Evolutionary conservation across 2,329 filamentous ascomycete species (phyloP).

Genomic region (Sordariomycetes sp.): DNA sequence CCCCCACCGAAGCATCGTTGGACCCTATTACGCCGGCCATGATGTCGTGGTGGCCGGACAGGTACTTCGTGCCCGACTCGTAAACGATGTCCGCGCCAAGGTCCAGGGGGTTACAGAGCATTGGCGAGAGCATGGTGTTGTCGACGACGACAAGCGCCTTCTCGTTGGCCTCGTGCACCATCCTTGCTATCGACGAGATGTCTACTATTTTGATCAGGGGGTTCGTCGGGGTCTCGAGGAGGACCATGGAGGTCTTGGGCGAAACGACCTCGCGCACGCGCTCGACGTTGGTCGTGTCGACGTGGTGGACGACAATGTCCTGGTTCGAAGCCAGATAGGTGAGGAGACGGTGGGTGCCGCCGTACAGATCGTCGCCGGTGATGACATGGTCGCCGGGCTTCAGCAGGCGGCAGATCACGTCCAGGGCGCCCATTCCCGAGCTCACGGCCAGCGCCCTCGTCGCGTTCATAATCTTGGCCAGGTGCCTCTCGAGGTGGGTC

Average conservation of each 20-base stretch:
- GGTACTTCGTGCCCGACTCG: conserved; percentile 94
- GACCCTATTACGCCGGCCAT: conserved; percentile 96
- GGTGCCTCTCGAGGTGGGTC: conserved; percentile 88
- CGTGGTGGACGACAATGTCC: conserved; percentile 88
- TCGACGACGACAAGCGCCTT: conserved; percentile 82
- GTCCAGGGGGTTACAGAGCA: conserved; percentile 88
- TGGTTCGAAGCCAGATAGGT: conserved; percentile 85
- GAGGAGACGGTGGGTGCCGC: conserved; percentile 85
- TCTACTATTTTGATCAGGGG: conserved; percentile 98
- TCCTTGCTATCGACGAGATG: conserved; percentile 65
- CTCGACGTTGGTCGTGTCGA: conserved; percentile 78
- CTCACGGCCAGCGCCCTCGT: conserved; percentile 84
- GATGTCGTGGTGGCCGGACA: conserved; percentile 95
- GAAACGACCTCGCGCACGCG: conserved; percentile 59
- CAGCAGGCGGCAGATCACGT: conserved; percentile 87
- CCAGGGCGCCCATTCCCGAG: conserved; percentile 93
- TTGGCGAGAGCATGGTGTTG: conserved; percentile 97
- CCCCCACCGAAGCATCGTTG: conserved; percentile 71
- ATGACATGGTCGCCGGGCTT: conserved; percentile 93
- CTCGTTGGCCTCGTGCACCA: conserved; percentile 68
- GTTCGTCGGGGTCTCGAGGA: conserved; percentile 94
- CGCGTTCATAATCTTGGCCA: conserved; percentile 98
- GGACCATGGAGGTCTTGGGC: conserved; percentile 83
- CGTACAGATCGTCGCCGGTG: conserved; percentile 93
- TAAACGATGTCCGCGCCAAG: conserved; percentile 94